A percentile compares a stretch with the other conserved stretches of the same genome.
Conservation (phyloP, 192 early-diverging fungal species). For the Cetraspora pellucida region DNA sequence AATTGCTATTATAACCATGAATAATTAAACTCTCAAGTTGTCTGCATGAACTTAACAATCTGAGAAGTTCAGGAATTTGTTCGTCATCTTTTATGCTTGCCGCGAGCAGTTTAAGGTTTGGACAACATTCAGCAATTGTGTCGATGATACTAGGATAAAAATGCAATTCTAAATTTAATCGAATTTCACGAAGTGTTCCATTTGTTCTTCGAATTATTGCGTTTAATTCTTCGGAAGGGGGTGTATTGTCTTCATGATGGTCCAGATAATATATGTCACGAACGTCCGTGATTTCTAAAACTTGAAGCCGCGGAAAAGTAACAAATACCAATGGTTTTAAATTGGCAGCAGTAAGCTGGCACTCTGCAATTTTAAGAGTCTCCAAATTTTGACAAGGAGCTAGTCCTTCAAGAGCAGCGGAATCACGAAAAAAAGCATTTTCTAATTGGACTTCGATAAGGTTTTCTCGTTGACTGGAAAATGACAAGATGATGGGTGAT, state of each 20-base stretch:
- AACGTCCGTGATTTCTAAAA: conserved; percentile 14
- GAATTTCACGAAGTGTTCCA: conserved; percentile 8
- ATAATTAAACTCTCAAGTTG: conserved; percentile 14
- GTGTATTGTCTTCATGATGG: background rate
- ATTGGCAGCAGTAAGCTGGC: background rate
- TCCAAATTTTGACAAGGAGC: conserved; percentile 15
- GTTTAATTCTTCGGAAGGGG: background rate
- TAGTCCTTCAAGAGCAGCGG: background rate
- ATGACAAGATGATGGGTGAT: background rate
- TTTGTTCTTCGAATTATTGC: background rate
- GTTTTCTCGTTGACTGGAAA: background rate
- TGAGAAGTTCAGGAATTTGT: background rate
- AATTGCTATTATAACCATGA: background rate
- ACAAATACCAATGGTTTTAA: background rate
- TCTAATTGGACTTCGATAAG: background rate
- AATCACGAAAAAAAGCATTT: background rate
- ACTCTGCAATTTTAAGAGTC: background rate
- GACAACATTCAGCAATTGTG: background rate
- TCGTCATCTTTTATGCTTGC: conserved; percentile 19
- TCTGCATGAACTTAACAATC: conserved; percentile 11
- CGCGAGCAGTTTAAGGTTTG: conserved; percentile 1
- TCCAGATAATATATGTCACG: background rate
- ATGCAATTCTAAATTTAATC: conserved; percentile 22
- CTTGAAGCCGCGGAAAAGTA: background rate
- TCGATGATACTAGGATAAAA: conserved; percentile 13